phyloP scores from a whole-genome alignment of 2,329 filamentous ascomycete species.

The Diaporthe australafricana region DNA sequence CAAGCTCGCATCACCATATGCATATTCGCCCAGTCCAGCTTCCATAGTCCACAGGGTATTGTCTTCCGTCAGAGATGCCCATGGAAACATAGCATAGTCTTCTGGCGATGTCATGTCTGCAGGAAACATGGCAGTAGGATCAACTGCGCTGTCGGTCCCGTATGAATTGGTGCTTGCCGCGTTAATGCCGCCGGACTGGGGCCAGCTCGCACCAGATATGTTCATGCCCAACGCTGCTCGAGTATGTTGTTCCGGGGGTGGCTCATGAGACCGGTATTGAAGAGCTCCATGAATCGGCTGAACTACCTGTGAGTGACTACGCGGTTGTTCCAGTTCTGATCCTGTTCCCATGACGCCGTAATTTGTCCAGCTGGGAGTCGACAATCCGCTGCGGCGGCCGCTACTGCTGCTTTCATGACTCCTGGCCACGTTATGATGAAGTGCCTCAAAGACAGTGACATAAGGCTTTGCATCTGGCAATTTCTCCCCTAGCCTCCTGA shows the following conservation, averaged over 20 bases:
- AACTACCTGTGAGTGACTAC: neutral
- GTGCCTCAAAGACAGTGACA: neutral
- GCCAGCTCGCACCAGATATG: neutral
- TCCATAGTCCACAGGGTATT: conserved; percentile 7
- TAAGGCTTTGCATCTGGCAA: neutral
- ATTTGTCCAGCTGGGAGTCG: neutral
- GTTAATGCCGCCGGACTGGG: neutral
- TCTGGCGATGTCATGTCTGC: neutral
- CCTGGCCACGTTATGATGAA: neutral
- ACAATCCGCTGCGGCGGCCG: neutral
- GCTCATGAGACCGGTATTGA: neutral
- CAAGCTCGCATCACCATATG: neutral
- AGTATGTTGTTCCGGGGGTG: fast-evolving
- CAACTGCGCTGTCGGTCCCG: neutral
- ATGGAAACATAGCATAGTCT: neutral
- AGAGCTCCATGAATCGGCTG: neutral
- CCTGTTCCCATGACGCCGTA: neutral
- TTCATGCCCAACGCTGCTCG: neutral
- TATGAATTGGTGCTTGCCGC: too few relatives aligned
- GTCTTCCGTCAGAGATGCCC: neutral
- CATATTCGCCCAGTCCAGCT: neutral
- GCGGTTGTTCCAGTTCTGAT: neutral
- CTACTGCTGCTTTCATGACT: neutral
- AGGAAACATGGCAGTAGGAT: neutral
- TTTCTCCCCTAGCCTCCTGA: neutral